These are phyloP conservation scores for Sherardia arvensis DNA, from an alignment of 257 asterid genomes.

Conservation along the genomic window DNA sequence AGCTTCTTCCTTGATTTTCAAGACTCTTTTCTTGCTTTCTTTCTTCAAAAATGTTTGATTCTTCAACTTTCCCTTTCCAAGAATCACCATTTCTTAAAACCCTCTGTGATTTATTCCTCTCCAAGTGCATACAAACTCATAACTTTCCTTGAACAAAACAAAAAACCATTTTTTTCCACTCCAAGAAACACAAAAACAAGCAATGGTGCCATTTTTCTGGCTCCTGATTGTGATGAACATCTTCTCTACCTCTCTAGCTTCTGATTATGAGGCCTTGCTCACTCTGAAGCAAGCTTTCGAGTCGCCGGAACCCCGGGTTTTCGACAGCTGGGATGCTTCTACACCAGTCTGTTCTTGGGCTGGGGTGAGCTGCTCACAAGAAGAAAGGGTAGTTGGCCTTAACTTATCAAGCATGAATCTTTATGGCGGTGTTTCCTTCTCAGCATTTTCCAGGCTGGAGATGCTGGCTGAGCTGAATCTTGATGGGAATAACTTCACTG, in stretches of 20 bases:
- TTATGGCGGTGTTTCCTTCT: constrained; percentile 54
- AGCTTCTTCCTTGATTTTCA: constrained; percentile 69
- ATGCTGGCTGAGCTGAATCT: constrained; percentile 51
- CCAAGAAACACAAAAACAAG: constrained; percentile 21
- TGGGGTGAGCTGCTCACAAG: constrained; percentile 56
- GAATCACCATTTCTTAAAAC: constrained; percentile 38
- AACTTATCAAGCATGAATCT: constrained; percentile 62
- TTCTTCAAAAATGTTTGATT: constrained; percentile 55
- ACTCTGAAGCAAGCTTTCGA: constrained; percentile 47
- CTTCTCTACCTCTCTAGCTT: constrained; percentile 32
- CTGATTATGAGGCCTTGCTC: constrained; percentile 56
- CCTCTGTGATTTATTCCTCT: constrained; percentile 32
- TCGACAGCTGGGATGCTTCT: constrained; percentile 51
- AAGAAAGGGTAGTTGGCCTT: constrained; percentile 47
- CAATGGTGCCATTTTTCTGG: constrained; percentile 31
- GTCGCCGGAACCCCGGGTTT: constrained; percentile 23
- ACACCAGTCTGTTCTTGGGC: constrained; percentile 60
- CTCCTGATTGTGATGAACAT: constrained; percentile 28
- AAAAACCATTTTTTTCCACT: not conserved
- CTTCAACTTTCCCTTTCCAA: constrained; percentile 39
- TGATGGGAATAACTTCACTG: constrained; percentile 96
- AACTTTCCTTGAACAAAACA: constrained; percentile 26
- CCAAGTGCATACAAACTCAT: constrained; percentile 39
- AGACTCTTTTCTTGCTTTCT: constrained; percentile 27
- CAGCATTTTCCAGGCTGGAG: constrained; percentile 53